These are phyloP conservation scores for Curvularia sp. DNA, from an alignment of 2,329 filamentous ascomycete species.

Conservation along the genomic window DNA sequence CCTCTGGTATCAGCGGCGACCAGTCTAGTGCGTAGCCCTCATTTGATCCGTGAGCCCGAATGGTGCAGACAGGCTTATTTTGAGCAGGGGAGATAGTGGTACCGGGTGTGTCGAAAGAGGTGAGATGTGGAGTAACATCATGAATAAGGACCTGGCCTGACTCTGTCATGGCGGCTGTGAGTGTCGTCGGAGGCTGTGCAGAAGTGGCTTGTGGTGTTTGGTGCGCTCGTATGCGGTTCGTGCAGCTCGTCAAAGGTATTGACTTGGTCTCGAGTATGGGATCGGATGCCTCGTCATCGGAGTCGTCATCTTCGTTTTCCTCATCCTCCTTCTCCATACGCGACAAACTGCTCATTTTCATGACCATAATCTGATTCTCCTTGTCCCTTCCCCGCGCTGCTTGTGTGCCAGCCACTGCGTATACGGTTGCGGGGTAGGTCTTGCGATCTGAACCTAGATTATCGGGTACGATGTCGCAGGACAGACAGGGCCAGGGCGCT, in stretches of 20 bases:
- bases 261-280: constrained; percentile 92
- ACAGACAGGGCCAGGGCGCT: constrained; percentile 95
- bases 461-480: constrained; percentile 91
- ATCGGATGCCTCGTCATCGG: constrained; percentile 75
- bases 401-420: constrained; percentile 93
- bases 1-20: constrained; percentile 80
- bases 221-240: constrained; percentile 90
- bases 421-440: constrained; percentile 94
- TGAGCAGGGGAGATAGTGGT: constrained; percentile 79
- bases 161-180: constrained; percentile 93
- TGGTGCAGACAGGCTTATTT: constrained; percentile 85
- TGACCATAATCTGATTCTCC: constrained; percentile 93
- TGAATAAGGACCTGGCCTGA: constrained; percentile 88
- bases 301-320: constrained; percentile 71
- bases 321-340: constrained; percentile 82
- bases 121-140: constrained; percentile 88
- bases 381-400: constrained; percentile 75
- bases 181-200: constrained; percentile 75
- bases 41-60: constrained; percentile 82
- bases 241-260: constrained; percentile 85
- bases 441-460: constrained; percentile 85
- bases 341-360: constrained; percentile 93
- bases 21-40: constrained; percentile 98
- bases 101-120: constrained; percentile 89
- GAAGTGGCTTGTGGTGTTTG: constrained; percentile 77